Conservation (phyloP, 192 early-diverging fungal genomes). For the Linnemannia elongata region DNA sequence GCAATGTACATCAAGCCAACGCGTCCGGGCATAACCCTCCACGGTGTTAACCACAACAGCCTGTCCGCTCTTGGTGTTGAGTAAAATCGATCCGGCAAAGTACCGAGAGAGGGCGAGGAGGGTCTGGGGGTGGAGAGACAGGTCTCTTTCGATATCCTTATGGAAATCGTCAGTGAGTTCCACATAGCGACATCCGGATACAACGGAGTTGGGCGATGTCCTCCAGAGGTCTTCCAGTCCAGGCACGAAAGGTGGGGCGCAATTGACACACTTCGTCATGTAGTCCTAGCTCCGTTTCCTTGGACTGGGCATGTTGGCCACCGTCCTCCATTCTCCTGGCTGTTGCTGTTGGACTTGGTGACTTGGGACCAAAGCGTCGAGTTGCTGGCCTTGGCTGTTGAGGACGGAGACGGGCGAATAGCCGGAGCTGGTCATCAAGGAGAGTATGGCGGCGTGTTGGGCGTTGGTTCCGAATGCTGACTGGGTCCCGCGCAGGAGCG, state of each 20-base stretch:
- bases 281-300: slow-evolving; percentile 2
- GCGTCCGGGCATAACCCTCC: slow-evolving; percentile 16
- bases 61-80: slow-evolving; percentile 14
- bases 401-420: slow-evolving; percentile 1
- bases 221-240: too few relatives aligned
- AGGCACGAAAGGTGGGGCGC: neutral
- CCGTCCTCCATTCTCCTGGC: slow-evolving; percentile 10
- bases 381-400: slow-evolving; percentile 6
- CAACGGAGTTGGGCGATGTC: neutral
- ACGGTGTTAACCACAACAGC: slow-evolving; percentile 15
- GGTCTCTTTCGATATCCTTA: neutral
- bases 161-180: neutral
- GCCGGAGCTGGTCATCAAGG: neutral
- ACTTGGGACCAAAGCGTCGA: slow-evolving; percentile 15
- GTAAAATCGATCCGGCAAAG: neutral
- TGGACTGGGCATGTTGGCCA: slow-evolving; percentile 7
- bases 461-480: slow-evolving; percentile 3
- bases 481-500: neutral
- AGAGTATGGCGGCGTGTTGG: slow-evolving; percentile 9
- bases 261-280: neutral
- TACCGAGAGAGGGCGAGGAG: neutral
- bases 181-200: neutral
- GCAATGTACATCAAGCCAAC: slow-evolving; percentile 10
- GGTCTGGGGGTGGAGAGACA: neutral
- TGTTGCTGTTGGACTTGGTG: slow-evolving; percentile 12